phyloP scores from a whole-genome alignment of 2,329 filamentous ascomycete genomes.

The Cladosporium colombiae region DNA sequence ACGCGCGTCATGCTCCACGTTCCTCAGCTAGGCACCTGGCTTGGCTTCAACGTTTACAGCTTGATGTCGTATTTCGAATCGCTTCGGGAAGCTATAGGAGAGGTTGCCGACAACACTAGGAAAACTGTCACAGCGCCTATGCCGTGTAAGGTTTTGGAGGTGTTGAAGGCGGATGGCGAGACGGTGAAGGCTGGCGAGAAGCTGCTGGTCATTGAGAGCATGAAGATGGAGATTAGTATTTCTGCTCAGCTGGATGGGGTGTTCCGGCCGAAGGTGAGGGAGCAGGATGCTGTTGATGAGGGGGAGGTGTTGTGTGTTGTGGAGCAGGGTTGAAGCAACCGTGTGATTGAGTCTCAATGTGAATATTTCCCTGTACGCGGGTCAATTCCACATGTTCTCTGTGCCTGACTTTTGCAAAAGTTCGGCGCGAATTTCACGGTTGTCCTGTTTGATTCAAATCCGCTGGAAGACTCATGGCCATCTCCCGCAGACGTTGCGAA shows the following conservation, averaged over 20 bases:
- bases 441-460: no score
- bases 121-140: conserved; percentile 68
- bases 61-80: neutral
- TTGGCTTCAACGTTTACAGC: neutral
- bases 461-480: no score
- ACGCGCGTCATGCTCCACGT: conserved; percentile 48
- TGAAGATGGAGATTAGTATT: conserved; percentile 54
- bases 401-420: no score
- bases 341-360: no score
- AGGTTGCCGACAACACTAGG: neutral
- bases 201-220: conserved; percentile 65
- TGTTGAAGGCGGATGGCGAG: conserved; percentile 78
- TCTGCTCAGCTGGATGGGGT: conserved; percentile 47
- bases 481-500: no score
- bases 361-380: no score
- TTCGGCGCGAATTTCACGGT: no score
- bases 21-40: conserved; percentile 46
- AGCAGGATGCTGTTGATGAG: conserved; percentile 9
- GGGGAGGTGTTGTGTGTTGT: conserved; percentile 1
- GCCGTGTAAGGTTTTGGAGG: conserved; percentile 89
- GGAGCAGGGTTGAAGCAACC: neutral
- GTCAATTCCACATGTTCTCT: no score
- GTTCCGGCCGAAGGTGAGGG: conserved; percentile 3
- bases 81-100: neutral
- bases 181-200: conserved; percentile 76